Conservation (phyloP, 169 alveolate genomes). For the Cryptosporidium andersoni region DNA sequence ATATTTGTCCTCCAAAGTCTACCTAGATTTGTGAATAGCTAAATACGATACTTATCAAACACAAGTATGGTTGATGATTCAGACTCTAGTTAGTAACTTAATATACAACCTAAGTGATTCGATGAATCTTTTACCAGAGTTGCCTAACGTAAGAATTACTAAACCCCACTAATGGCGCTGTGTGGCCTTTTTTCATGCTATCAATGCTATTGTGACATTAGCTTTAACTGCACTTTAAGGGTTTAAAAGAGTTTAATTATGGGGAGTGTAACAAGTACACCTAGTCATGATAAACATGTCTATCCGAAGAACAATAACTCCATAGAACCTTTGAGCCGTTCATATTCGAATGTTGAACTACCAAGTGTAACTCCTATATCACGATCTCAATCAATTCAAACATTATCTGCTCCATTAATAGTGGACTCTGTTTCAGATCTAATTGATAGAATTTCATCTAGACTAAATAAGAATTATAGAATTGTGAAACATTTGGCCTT, state of each 20-base stretch:
- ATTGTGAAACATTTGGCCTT: conserved; percentile 14
- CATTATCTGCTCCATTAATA: conserved; percentile 7
- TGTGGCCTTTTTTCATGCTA: neutral
- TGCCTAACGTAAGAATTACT: too few relatives aligned
- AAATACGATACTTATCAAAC: too few relatives aligned
- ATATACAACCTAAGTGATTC: too few relatives aligned
- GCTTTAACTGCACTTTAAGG: neutral
- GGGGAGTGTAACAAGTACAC: conserved; percentile 27
- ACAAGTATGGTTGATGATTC: too few relatives aligned
- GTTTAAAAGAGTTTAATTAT: conserved; percentile 8
- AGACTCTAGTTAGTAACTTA: too few relatives aligned
- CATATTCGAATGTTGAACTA: conserved; percentile 26
- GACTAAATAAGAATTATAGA: conserved; percentile 28
- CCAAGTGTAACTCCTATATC: conserved; percentile 19
- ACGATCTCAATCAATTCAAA: conserved; percentile 10
- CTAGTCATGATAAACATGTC: conserved; percentile 9
- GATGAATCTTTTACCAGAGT: too few relatives aligned
- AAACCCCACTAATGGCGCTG: conserved; percentile 66
- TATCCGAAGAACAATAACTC: neutral
- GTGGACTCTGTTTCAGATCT: conserved; percentile 37
- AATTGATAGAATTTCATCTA: conserved; percentile 25
- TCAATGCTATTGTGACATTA: too few relatives aligned
- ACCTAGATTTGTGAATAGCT: too few relatives aligned
- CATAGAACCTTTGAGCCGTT: conserved; percentile 5
- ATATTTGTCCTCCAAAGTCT: too few relatives aligned